These are phyloP conservation scores for Ustilago shanxiensis DNA, from an alignment of 1,284 basidiomycete genomes.

Conservation along the genomic window DNA sequence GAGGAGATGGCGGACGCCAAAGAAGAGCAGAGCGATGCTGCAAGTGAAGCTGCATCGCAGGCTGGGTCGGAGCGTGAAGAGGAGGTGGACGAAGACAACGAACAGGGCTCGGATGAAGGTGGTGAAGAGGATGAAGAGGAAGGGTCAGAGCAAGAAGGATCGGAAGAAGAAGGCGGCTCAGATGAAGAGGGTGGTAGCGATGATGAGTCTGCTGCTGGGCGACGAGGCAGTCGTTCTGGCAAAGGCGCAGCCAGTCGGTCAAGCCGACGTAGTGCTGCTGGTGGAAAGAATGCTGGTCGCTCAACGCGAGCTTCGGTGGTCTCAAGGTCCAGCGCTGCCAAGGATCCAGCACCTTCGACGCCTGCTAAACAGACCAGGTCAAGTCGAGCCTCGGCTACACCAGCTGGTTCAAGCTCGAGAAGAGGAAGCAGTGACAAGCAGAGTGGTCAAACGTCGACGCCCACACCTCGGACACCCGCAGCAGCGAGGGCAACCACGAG, in stretches of 20 bases:
- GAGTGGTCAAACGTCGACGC: constrained; percentile 14
- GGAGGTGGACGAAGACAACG: constrained; percentile 29
- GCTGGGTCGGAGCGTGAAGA: constrained; percentile 24
- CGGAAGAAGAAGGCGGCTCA: constrained; percentile 29
- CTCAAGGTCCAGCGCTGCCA: constrained; percentile 42
- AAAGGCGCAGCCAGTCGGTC: constrained; percentile 17
- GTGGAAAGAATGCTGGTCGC: constrained; percentile 12
- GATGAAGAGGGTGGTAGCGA: constrained; percentile 34
- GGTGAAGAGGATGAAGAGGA: constrained; percentile 19
- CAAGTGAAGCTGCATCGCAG: constrained; percentile 17
- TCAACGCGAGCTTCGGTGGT: constrained; percentile 41
- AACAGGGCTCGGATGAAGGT: constrained; percentile 17
- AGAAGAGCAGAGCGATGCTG: constrained; percentile 46
- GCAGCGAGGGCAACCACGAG: constrained; percentile 35
- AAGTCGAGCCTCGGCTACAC: constrained; percentile 27
- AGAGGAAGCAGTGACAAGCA: constrained; percentile 43
- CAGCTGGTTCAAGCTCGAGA: constrained; percentile 21
- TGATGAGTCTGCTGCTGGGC: constrained; percentile 13
- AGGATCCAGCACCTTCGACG: constrained; percentile 28
- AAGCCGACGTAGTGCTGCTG: constrained; percentile 12
- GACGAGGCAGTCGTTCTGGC: constrained; percentile 13
- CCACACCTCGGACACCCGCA: constrained; percentile 29
- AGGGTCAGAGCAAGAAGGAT: constrained; percentile 23
- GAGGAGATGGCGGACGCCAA: constrained; percentile 48
- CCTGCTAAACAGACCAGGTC: constrained; percentile 42